phyloP scores from a whole-genome alignment of 2,329 filamentous ascomycete species.

The Colletotrichum theobromicola region DNA sequence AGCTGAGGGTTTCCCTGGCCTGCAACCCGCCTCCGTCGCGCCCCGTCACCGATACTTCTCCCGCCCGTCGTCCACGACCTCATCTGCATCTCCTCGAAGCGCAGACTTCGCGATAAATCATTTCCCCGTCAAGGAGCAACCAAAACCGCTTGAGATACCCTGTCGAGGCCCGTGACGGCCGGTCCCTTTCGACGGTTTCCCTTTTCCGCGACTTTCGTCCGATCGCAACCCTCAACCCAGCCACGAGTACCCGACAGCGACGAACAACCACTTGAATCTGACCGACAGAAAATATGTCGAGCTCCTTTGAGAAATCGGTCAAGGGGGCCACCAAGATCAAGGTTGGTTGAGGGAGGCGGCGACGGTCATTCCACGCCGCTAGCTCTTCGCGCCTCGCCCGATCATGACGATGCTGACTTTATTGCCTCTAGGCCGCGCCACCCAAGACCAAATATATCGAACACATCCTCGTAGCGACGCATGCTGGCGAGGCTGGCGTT shows the following conservation, averaged over 20 bases:
- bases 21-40: not conserved
- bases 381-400: not conserved
- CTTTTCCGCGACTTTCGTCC: constrained; percentile 11
- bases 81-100: not conserved
- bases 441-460: constrained; percentile 99
- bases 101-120: not conserved
- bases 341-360: constrained; percentile 49
- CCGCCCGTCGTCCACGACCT: not conserved
- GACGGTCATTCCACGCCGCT: not conserved
- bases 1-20: constrained; percentile 15
- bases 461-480: constrained; percentile 93
- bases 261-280: not conserved
- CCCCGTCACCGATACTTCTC: constrained; percentile 11
- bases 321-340: constrained; percentile 99
- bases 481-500: constrained; percentile 92
- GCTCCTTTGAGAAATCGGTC: constrained; percentile 97
- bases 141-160: not conserved
- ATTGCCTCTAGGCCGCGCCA: constrained; percentile 59
- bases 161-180: constrained; percentile 16
- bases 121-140: not conserved
- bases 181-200: not conserved
- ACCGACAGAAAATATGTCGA: constrained; percentile 67
- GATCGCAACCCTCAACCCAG: constrained; percentile 6
- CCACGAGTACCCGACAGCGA: not conserved
- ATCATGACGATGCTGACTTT: constrained; percentile 22